Evolutionary conservation across 768 basidiomycete genomes (phyloP), one percentile per base, ranked within the genome.

Genomic region (Podaxis carcinomalis): DNA sequence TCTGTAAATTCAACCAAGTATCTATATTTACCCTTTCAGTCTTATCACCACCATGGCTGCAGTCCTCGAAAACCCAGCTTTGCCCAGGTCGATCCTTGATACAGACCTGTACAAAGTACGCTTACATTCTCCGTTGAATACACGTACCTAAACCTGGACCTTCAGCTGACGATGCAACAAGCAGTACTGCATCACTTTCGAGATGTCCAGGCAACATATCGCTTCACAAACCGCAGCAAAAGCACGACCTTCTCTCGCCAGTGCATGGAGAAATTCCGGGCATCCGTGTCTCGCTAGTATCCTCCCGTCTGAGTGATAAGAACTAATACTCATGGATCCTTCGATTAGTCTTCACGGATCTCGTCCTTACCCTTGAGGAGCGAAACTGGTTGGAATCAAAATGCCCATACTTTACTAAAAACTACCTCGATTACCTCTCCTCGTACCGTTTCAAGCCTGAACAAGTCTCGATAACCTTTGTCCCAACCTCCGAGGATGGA

Each of bases 101-200:
- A 95, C 94, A 0, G 96, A 98, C 73, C 75, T 96, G 32, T 98
- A 98, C 84, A 98, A 96, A 83, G 93, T 88, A 51, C n/a, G 49
- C 23, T 40, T 39, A 23, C 21, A 50, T 55, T n/a, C 28, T 49
- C 5, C 35, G 39, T 23, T 13, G 21, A 39, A 39, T 50, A 27
- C 9, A 11, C 27, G 32, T 39, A 21, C 21, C 36, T 40, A 35
- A 51, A 16, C 4, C 13, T 62, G 35, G 62, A 37, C 62, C 11
- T 23, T 14, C 62, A 96, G 93, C 78, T 97, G 51, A 92, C 94
- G 0, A 98, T 97, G 96, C 96, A 98, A 75, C 91, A 95, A 74
- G 94, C 93, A 0, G 86, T 98, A 23, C 67, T 88, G 59, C 80
- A 83, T 21, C 86, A 88, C 63, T 95, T 94, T 68, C 89, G 88